Conservation (phyloP, 257 asterid species). For the Oldenlandia corymbosa region DNA sequence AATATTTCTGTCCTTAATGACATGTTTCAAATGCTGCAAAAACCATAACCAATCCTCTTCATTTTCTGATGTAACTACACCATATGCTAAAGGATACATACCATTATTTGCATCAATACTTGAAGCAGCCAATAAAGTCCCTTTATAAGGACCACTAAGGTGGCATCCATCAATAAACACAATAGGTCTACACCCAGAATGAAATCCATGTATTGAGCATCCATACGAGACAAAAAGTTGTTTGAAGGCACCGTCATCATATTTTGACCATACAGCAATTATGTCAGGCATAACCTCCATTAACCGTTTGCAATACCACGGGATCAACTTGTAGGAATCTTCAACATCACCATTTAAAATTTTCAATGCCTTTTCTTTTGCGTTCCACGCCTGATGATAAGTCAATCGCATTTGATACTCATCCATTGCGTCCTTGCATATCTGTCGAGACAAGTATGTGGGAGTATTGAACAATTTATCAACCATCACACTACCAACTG, state of each 20-base stretch:
- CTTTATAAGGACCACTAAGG: slow-evolving; percentile 1
- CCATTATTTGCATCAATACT: too few species aligned
- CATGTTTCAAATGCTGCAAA: too few species aligned
- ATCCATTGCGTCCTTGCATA: background rate
- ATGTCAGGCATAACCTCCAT: background rate
- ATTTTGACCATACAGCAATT: background rate
- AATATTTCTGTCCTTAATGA: too few species aligned
- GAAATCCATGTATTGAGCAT: slow-evolving; percentile 1
- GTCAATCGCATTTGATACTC: too few species aligned
- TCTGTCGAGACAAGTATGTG: background rate
- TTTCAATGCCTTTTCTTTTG: too few species aligned
- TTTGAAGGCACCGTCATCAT: background rate
- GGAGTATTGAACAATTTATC: too few species aligned
- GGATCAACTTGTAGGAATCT: slow-evolving; percentile 16
- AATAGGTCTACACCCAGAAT: background rate
- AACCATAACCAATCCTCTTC: too few species aligned
- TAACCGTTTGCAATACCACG: slow-evolving; percentile 8
- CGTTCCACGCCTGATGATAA: too few species aligned
- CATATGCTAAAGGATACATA: too few species aligned
- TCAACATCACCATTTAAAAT: slow-evolving; percentile 5
- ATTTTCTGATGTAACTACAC: too few species aligned
- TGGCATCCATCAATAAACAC: slow-evolving; percentile 4
- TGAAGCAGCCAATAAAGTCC: background rate
- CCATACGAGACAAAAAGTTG: background rate
- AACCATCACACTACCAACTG: too few species aligned